Percentiles rank a stretch among this genome's conserved stretches.
Evolutionary conservation across 1,284 basidiomycete species (phyloP).

Genomic region (Vanrija pseudolonga): DNA sequence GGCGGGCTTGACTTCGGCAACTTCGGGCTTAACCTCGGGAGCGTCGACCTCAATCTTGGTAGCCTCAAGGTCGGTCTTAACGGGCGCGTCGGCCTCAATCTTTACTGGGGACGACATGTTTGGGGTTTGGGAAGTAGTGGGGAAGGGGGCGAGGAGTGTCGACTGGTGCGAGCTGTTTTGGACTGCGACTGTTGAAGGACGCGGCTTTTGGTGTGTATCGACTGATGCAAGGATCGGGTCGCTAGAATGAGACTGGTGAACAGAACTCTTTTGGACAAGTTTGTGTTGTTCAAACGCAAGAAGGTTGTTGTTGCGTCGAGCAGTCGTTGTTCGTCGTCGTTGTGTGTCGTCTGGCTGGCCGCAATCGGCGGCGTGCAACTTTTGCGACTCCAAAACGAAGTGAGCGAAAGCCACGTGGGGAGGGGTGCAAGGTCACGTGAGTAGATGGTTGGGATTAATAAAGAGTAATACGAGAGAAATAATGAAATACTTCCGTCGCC

Average conservation of each 20-base stretch:
- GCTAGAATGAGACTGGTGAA: not conserved
- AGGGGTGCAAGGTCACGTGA: not conserved
- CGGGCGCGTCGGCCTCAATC: slow-evolving; percentile 1
- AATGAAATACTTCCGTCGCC: not conserved
- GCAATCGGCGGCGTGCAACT: not conserved
- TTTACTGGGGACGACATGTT: slow-evolving; percentile 14
- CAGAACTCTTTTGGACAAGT: not conserved
- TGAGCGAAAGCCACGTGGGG: not conserved
- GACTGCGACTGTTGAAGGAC: not conserved
- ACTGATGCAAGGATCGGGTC: not conserved
- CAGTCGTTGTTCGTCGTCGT: too few species aligned
- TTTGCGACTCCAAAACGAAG: not conserved
- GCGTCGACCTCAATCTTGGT: slow-evolving; percentile 19
- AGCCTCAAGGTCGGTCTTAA: slow-evolving; percentile 18
- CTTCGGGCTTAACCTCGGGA: slow-evolving; percentile 20
- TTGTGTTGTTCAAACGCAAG: too few species aligned
- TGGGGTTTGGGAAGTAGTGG: slow-evolving; percentile 31
- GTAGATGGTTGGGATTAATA: not conserved
- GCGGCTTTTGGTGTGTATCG: not conserved
- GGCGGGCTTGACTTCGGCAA: slow-evolving; percentile 34
- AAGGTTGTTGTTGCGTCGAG: too few species aligned
- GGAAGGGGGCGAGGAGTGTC: slow-evolving; percentile 15
- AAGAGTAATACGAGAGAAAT: not conserved
- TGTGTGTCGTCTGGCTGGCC: too few species aligned
- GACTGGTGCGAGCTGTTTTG: too few species aligned